Evolutionary conservation across 345 rosid species (phyloP).

Genomic region (Mallotus nudiflorus): DNA sequence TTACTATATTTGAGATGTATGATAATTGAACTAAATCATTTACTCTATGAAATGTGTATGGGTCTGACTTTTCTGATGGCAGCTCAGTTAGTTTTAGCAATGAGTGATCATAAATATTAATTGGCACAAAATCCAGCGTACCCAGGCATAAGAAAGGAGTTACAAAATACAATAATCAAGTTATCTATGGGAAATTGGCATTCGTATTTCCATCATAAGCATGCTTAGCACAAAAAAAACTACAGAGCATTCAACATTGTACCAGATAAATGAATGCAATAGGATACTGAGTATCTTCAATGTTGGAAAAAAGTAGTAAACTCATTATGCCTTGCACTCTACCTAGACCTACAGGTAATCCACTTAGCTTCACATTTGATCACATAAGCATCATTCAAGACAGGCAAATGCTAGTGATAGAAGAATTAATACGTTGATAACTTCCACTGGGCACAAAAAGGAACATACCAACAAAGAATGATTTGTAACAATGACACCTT

Average conservation of each 20-base stretch:
- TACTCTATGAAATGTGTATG: background rate
- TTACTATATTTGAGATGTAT: background rate
- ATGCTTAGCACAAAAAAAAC: background rate
- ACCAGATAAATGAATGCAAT: background rate
- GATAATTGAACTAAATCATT: background rate
- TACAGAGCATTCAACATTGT: background rate
- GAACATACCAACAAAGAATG: constrained; percentile 77
- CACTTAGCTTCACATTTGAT: background rate
- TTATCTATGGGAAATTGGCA: no score
- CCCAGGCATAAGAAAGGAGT: background rate
- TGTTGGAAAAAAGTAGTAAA: background rate
- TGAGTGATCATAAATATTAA: background rate
- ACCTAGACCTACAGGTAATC: background rate
- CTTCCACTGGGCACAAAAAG: background rate
- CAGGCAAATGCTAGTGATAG: background rate
- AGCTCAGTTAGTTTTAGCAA: background rate
- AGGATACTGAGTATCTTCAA: background rate
- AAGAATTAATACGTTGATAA: background rate
- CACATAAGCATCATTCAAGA: background rate
- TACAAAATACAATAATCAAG: background rate
- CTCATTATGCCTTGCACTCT: background rate
- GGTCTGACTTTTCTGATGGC: background rate
- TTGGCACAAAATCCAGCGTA: background rate
- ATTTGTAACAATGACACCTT: constrained; percentile 81
- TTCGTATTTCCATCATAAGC: background rate